Conservation (phyloP, 305 asterid species). For the Rubia peregrina region DNA sequence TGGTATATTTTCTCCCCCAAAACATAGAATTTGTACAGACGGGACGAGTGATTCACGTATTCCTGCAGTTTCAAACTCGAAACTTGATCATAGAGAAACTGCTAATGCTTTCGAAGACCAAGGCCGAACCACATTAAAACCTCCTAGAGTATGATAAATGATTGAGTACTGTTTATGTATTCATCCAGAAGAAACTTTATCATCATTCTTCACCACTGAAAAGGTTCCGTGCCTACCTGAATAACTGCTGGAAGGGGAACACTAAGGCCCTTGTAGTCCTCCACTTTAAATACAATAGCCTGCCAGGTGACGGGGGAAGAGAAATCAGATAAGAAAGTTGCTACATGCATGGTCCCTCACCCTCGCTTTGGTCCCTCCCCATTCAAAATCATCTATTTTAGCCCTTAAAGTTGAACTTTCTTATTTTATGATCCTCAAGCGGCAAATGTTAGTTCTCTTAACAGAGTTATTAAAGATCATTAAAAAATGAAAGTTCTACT, state of each 20-base stretch:
- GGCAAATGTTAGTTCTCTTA: neutral
- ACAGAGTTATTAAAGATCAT: neutral
- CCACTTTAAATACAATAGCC: constrained; percentile 77
- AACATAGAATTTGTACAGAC: constrained; percentile 77
- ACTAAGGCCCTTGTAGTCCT: constrained; percentile 65
- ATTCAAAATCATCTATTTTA: no score
- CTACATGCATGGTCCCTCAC: neutral
- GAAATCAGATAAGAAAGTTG: neutral
- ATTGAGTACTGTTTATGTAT: no score
- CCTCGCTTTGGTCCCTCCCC: neutral
- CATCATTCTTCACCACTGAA: constrained; percentile 11
- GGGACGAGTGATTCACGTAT: constrained; percentile 87
- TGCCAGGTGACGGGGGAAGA: constrained; percentile 27
- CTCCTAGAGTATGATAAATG: no score
- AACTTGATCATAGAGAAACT: neutral
- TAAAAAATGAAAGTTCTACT: neutral
- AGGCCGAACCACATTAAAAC: neutral
- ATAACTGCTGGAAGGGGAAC: constrained; percentile 92
- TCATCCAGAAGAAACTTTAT: neutral
- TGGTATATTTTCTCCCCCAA: constrained; percentile 68
- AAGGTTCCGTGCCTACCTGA: constrained; percentile 47
- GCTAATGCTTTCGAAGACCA: neutral
- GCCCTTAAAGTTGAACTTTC: neutral
- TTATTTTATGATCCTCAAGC: neutral
- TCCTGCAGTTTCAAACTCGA: constrained; percentile 50